Evolutionary conservation across 2,329 filamentous ascomycete species (phyloP), one percentile per base, ranked within the genome.

Genomic region (Coniella lustricola): DNA sequence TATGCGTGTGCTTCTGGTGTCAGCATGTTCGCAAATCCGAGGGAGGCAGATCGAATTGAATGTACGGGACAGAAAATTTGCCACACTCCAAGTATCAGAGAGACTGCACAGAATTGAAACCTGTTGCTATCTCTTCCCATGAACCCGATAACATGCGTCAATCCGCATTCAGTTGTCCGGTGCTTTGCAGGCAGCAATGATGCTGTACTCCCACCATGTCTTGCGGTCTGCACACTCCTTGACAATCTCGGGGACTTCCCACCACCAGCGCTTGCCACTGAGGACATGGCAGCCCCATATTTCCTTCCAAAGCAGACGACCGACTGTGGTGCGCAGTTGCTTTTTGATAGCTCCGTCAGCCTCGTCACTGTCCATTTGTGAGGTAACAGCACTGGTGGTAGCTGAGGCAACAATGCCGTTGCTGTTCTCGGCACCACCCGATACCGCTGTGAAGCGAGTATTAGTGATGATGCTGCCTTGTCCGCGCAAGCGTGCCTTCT

Each of bases 221-320:
- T 71, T 71, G 52, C 75, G 59, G 47, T 71, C 63, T 14, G 71
- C 58, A 51, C 79, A 83, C 60, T 83, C 79, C 35, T 73, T 67
- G 2, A 79, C 62, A 49, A 76, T 77, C 1, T 62, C 68, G 12
- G 66, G 62, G 29, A 81, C 74, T 36, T 83, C 76, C 79, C 79
- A 83, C 80, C 80, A 84, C 78, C 78, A 82, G 5, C 25, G 25
- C 37, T 59, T 65, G 7, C 70, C 61, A 0, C 68, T 69, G 3
- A 67, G 69, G 8, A 80, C 71, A 50, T 70, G 74, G 3, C 60
- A 57, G 0, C 79, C 79, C 80, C 79, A 84, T 12, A 79, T 70
- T 56, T 82, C 74, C 56, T 71, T 70, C 80, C 80, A 84, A 16
- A 84, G 63, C 67, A 77, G 72, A 32, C 77, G 70, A 0, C 77